Base-by-base conservation (phyloP, 345 rosid genomes). In the Sonneratia caseolaris region DNA sequence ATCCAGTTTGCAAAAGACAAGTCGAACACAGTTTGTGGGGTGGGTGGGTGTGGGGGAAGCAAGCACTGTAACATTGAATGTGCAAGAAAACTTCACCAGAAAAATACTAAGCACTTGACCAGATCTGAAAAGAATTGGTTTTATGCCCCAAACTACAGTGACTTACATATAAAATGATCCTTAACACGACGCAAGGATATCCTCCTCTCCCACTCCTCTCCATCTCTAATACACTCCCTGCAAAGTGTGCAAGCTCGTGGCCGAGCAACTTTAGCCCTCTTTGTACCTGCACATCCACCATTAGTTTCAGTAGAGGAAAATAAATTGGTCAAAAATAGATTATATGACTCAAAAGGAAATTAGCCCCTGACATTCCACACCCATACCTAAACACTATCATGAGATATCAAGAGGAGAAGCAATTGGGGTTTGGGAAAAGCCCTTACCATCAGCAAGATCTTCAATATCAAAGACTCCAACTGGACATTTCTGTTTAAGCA, bases 151-250 rank as follows among this genome's bases (percentile, higher is more conserved):
- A 49, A 37, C 37, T 18, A 19, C 24, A 18, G 40, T 1, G 37
- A 79, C 93, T 87, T 84, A 95, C 99, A 95, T 77, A 95, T 95
- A 74, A 92, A 95, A 86, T 87, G 98, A 81, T 87, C 82, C 79
- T 78, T 92, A 72, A 86, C 87, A 48, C 97, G 91, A 7, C 76
- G 87, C 36, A 95, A 68, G 21, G 85, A 82, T 79, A 92, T 86
- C 14, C 84, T 83, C 37, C 83, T 79, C 71, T 83, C 86, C 92
- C 89, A 87, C 37, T 70, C 80, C n/a, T 77, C 82, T 38, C 81
- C 87, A 62, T 74, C 88, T 81, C 91, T 86, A 73, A 91, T 61
- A 82, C 99, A 92, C 78, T 90, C 92, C 74, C 97, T 86, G 75
- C 99, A 92, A 72, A 95, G 82, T 0, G 98, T 90, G 82, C 99